phyloP scores from a whole-genome alignment of 2,329 filamentous ascomycete genomes.

The Colletotrichum sojae region DNA sequence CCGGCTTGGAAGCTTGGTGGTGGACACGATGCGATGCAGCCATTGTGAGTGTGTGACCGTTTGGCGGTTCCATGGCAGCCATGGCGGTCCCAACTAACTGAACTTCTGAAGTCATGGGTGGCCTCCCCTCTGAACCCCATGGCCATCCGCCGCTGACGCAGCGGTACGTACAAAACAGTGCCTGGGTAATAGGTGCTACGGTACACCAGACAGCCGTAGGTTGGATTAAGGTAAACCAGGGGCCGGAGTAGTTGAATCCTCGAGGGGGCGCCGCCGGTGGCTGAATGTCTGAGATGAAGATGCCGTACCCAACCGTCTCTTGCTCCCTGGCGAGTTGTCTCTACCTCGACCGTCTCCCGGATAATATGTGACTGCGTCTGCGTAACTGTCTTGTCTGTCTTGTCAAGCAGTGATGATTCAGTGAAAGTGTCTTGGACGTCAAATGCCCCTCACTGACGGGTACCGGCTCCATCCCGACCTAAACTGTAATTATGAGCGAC shows the following conservation, averaged over 20 bases:
- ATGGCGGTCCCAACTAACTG: background rate
- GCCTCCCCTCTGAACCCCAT: background rate
- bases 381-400: too few species aligned
- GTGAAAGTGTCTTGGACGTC: too few species aligned
- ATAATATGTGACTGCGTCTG: background rate
- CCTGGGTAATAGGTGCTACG: too few species aligned
- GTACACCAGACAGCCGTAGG: constrained; percentile 5
- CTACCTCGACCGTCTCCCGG: background rate
- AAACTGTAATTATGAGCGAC: constrained; percentile 32
- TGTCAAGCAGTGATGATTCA: too few species aligned
- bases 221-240: constrained; percentile 18
- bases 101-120: background rate
- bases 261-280: background rate
- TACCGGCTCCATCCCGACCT: background rate
- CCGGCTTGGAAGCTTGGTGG: constrained; percentile 30
- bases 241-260: too few species aligned
- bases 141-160: constrained; percentile 1
- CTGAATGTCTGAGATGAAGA: constrained; percentile 15
- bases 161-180: background rate
- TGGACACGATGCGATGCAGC: background rate
- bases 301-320: background rate
- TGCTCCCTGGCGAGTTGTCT: background rate
- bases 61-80: constrained; percentile 10
- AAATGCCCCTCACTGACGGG: background rate
- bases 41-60: background rate